phyloP scores from a whole-genome alignment of 2,329 filamentous ascomycete genomes.

The Colletotrichum orbiculare region DNA sequence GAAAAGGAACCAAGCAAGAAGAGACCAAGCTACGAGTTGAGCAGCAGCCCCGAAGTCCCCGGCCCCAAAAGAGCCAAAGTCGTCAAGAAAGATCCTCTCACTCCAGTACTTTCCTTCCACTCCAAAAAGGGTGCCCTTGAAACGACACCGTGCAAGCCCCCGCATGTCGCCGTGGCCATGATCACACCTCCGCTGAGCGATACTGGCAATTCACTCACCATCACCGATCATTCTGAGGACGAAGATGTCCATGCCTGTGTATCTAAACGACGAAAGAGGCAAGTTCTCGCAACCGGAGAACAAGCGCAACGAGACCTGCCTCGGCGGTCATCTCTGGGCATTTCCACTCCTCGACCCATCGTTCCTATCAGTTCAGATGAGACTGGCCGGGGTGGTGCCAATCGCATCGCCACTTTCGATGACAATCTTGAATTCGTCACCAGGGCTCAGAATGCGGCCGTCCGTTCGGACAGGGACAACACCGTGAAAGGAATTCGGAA shows the following conservation, averaged over 20 bases:
- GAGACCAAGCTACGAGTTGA: too few relatives aligned
- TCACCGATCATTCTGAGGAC: not conserved
- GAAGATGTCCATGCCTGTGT: not conserved
- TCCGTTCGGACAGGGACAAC: not conserved
- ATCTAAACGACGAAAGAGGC: not conserved
- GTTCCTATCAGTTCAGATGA: too few relatives aligned
- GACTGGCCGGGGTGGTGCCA: too few relatives aligned
- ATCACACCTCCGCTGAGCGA: conserved; percentile 14
- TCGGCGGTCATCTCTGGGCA: too few relatives aligned
- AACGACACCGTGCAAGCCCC: not conserved
- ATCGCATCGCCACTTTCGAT: not conserved
- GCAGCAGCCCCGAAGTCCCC: too few relatives aligned
- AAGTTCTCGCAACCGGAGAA: not conserved
- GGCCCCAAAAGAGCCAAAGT: too few relatives aligned
- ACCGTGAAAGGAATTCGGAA: conserved; percentile 6
- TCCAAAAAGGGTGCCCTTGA: too few relatives aligned
- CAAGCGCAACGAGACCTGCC: not conserved
- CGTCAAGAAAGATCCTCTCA: too few relatives aligned
- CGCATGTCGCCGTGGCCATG: not conserved
- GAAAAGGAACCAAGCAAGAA: too few relatives aligned
- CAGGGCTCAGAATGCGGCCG: not conserved
- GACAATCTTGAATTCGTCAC: not conserved
- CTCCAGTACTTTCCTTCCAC: too few relatives aligned
- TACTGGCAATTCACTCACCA: not conserved
- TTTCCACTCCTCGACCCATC: too few relatives aligned